A percentile compares a stretch with the other conserved stretches of the same genome.
Conservation (phyloP, 2,329 filamentous ascomycete genomes). For the Chaetomium olivaceum region DNA sequence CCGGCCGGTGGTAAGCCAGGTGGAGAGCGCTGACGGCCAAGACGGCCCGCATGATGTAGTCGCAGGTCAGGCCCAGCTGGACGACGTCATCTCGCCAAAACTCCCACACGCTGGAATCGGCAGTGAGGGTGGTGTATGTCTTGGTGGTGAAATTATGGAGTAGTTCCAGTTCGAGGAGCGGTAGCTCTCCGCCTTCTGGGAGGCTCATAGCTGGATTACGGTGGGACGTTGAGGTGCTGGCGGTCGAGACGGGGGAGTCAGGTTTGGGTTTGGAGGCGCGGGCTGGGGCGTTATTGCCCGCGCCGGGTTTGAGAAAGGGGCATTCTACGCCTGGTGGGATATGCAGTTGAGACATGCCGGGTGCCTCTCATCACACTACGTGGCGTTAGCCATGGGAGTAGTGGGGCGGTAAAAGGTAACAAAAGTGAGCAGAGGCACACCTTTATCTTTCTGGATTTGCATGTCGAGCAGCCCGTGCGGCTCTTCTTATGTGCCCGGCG, state of each 20-base stretch:
- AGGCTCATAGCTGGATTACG: neutral
- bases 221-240: neutral
- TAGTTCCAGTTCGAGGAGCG: conserved; percentile 51
- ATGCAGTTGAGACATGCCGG: conserved; percentile 45
- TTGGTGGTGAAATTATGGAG: conserved; percentile 54
- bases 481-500: conserved; percentile 38
- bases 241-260: conserved; percentile 9
- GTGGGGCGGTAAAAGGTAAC: neutral
- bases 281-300: neutral
- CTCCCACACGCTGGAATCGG: conserved; percentile 43
- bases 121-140: conserved; percentile 50
- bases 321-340: conserved; percentile 44
- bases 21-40: conserved; percentile 53
- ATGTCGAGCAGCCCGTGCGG: conserved; percentile 42
- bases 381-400: neutral
- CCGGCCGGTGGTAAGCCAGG: conserved; percentile 44
- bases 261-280: conserved; percentile 11
- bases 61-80: conserved; percentile 47
- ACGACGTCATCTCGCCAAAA: conserved; percentile 52
- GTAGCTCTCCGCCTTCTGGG: conserved; percentile 33
- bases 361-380: conserved; percentile 44
- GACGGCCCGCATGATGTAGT: conserved; percentile 51
- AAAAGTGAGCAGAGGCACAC: conserved; percentile 27
- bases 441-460: conserved; percentile 46
- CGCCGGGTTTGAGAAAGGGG: conserved; percentile 35